Base-by-base conservation (phyloP, 2,329 filamentous ascomycete genomes). In the Trichoderma polysporum region DNA sequence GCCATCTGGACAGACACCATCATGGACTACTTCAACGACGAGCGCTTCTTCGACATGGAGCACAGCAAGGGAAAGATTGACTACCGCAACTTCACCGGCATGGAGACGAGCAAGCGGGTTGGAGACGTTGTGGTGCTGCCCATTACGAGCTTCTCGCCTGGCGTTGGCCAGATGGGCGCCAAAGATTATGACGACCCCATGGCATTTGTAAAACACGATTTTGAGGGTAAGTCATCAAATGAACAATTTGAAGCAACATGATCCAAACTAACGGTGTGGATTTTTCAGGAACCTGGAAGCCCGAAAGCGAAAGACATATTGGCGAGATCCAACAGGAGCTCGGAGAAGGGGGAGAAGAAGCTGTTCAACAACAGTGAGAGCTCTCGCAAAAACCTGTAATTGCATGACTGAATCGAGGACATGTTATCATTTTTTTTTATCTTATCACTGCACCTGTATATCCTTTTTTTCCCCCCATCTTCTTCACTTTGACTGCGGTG, bases 121-220 rank as follows among this genome's bases (percentile, higher is more conserved):
- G 95, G 95, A 53, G 95, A 99, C 78, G 93, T 97, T 2, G 88
- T 97, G 61, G 90, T 99, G 15, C 81, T 99, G 68, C 95, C 95
- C 29, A 98, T 99, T 74, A 99, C 95, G 7, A 94, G 93, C 79
- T 99, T 99, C 83, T 97, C 93, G 74, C 95, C 95, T 0, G 95
- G 95, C 29, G 93, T 98, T 52, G 87, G 89, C 72, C 93, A 97
- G 77, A 98, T 97, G 93, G 92, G 91, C 13, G 91, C 95, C 53
- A 90, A 90, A 74, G 93, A 96, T 69, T 85, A 89, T 49, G 93
- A 97, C 72, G 91, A 98, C 76, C 93, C 93, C 1, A 94, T 97
- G 92, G 95, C 95, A 1, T 98, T 97, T 83, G 95, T 99, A 69
- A 94, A 95, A 81, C 95, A 99, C 80, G 90, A 93, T 65, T 99